Evolutionary conservation across 768 basidiomycete species (phyloP).

Genomic region (Tephrocybe sp.): DNA sequence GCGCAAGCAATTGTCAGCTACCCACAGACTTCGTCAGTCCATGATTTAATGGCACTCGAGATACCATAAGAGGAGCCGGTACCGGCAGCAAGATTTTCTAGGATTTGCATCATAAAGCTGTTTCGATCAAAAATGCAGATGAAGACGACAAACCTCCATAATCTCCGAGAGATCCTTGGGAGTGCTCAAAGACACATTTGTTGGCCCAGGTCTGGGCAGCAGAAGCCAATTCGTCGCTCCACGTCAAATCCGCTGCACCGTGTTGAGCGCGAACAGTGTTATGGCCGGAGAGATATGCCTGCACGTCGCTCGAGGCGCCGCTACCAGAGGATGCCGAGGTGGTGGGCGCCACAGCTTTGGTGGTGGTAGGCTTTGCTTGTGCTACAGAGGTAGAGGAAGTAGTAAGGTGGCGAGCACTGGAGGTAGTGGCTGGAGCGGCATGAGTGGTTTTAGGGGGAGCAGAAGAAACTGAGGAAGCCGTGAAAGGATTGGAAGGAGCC

Average conservation of each 20-base stretch:
- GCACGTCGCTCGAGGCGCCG: conserved; percentile 42
- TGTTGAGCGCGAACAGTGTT: conserved; percentile 63
- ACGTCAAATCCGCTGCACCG: conserved; percentile 62
- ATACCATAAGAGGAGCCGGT: conserved; percentile 56
- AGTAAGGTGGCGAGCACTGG: conserved; percentile 14
- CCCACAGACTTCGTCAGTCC: conserved; percentile 70
- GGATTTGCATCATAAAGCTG: neutral
- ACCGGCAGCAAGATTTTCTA: conserved; percentile 77
- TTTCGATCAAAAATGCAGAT: too few species aligned
- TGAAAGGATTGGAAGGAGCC: conserved; percentile 11
- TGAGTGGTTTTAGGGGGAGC: conserved; percentile 12
- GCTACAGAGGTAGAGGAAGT: conserved; percentile 17
- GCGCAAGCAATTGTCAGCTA: conserved; percentile 15
- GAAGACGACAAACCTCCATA: conserved; percentile 51
- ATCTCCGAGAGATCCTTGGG: conserved; percentile 60
- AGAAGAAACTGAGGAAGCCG: conserved; percentile 10
- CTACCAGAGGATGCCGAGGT: conserved; percentile 11
- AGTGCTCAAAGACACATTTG: conserved; percentile 68
- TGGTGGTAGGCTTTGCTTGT: conserved; percentile 16
- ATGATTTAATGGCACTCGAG: conserved; percentile 48
- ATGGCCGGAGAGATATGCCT: conserved; percentile 57
- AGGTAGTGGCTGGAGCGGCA: conserved; percentile 16
- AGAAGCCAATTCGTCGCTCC: conserved; percentile 59
- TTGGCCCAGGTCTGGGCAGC: conserved; percentile 73
- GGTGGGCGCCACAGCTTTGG: conserved; percentile 14